These are phyloP conservation scores for Alternaria longipes DNA, from an alignment of 2,329 filamentous ascomycete species.

Conservation along the genomic window DNA sequence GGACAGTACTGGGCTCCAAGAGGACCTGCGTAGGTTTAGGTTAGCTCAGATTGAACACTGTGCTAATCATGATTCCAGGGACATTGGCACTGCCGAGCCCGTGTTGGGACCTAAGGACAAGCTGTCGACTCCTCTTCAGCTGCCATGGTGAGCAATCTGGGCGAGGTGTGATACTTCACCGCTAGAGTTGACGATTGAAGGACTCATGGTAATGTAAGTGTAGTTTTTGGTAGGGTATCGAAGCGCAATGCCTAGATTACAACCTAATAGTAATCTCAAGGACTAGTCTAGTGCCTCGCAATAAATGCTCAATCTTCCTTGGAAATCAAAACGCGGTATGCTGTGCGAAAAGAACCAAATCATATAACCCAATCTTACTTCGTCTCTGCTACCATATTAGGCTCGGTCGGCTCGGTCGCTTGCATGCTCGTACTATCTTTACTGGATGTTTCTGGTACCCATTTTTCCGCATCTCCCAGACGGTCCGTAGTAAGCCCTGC, in stretches of 20 bases:
- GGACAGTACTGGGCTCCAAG: conserved; percentile 78
- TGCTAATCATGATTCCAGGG: conserved; percentile 54
- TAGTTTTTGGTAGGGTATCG: neutral
- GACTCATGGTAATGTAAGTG: neutral
- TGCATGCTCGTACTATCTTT: conserved; percentile 11
- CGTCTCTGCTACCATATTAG: neutral
- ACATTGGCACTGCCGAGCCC: conserved; percentile 73
- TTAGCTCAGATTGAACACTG: neutral
- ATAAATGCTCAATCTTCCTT: neutral
- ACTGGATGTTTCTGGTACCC: conserved; percentile 19
- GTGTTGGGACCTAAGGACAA: conserved; percentile 66
- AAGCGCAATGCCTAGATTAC: neutral
- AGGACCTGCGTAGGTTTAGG: conserved; percentile 65
- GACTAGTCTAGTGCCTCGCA: neutral
- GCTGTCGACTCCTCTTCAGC: conserved; percentile 69
- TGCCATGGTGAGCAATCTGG: conserved; percentile 67
- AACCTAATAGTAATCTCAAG: neutral
- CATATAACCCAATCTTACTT: neutral
- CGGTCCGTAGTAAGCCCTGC: conserved; percentile 39
- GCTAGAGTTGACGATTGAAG: neutral
- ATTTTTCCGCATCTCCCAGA: conserved; percentile 41
- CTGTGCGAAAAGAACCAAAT: neutral
- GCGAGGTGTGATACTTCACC: neutral
- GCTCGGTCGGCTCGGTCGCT: neutral
- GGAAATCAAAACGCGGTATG: neutral